Evolutionary conservation across 2,329 filamentous ascomycete genomes (phyloP), one percentile per base, ranked within the genome.

Genomic region (Penicillium glabrum): DNA sequence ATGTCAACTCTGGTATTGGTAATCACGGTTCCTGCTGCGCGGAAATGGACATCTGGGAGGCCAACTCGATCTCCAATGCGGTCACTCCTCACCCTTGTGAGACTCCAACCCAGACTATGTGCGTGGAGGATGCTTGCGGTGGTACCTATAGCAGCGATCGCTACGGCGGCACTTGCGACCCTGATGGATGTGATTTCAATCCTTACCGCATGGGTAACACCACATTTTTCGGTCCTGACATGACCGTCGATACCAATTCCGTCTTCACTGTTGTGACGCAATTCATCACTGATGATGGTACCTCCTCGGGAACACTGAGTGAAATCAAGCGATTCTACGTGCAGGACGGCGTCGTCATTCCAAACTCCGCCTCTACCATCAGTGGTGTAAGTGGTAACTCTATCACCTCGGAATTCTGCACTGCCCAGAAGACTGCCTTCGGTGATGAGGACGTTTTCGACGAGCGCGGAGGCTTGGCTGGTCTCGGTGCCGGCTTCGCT

Each of bases 21-120:
- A 72, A 73, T 44, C 75, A 81, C 50, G 86, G 87, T 58, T 79
- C 85, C 41, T 89, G 86, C 80, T 89, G 86, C 72, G 76, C 82
- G 45, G 87, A 89, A 73, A 86, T 89, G 82, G 86, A 89, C 65
- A 80, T 87, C 72, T 89, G 86, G 86, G 86, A 89, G 76, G 86
- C 86, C 66, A 89, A 89, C 80, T 80, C 78, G 62, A 81, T 87
- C 68, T 82, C 86, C n/a, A 83, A 81, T 14, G 87, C 87, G 51
- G 81, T 81, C 68, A 89, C 87, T 9, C 85, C 87, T 21, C 87
- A 90, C 72, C 80, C 85, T 44, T 89, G 87, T 79, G 76, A 74
- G 53, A 75, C 70, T 56, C 71, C 77, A 46, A 80, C 78, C 50
- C 80, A 83, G 64, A 71, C 72, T 53, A 77, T 80, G 54, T 88